phyloP scores from a whole-genome alignment of 2,329 filamentous ascomycete species.

The Claviceps maximensis region DNA sequence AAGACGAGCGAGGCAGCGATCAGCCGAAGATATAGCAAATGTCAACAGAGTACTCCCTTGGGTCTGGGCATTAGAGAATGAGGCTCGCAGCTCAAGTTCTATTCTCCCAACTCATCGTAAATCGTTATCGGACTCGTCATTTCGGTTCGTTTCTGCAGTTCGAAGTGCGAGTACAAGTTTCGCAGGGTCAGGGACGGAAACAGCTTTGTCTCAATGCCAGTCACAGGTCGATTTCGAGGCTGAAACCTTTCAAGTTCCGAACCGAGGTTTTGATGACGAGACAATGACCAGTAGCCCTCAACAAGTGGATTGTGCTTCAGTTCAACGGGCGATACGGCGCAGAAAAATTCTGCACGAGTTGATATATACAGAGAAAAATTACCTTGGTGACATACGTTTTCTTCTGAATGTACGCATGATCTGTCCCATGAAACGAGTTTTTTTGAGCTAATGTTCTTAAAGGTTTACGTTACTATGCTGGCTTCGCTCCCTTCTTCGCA shows the following conservation, averaged over 20 bases:
- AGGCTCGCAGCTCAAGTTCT: neutral
- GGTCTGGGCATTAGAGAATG: neutral
- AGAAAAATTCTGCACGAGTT: conserved; percentile 75
- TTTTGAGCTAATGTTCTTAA: conserved; percentile 9
- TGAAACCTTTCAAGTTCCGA: conserved; percentile 43
- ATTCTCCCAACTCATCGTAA: conserved; percentile 2
- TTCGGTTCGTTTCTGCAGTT: conserved; percentile 66
- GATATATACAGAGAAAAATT: conserved; percentile 73
- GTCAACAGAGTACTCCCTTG: conserved; percentile 4
- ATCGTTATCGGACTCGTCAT: conserved; percentile 55
- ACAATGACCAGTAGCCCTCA: conserved; percentile 41
- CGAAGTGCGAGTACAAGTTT: conserved; percentile 72
- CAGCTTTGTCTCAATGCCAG: conserved; percentile 35
- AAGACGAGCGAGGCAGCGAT: conserved; percentile 35
- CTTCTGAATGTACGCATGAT: conserved; percentile 58
- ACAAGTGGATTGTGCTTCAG: conserved; percentile 52
- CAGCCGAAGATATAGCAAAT: neutral
- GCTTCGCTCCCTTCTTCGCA: conserved; percentile 56
- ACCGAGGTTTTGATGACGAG: conserved; percentile 54
- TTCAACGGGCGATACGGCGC: conserved; percentile 59
- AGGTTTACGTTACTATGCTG: conserved; percentile 66
- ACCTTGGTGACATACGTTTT: conserved; percentile 77
- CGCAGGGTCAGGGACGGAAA: conserved; percentile 46
- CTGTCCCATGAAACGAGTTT: neutral
- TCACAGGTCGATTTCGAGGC: conserved; percentile 51